Conservation (phyloP, 2,329 filamentous ascomycete species). For the Apiospora rasikravindrae region DNA sequence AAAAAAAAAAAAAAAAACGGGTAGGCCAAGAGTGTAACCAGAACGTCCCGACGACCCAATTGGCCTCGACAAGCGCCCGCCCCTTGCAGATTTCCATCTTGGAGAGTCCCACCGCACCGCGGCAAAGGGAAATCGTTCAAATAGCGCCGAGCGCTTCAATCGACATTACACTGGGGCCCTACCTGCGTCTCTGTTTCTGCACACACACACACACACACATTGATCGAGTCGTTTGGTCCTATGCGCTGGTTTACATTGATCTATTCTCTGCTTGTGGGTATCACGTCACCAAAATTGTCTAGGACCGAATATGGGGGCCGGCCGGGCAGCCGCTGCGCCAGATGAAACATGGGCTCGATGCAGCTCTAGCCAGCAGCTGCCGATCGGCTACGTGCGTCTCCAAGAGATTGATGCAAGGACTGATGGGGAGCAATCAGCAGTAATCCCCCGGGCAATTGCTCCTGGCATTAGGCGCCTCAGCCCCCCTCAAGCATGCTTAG, state of each 20-base stretch:
- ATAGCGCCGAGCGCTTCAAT: neutral
- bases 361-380: conserved; percentile 7
- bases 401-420: conserved; percentile 7
- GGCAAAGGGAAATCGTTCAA: neutral
- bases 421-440: neutral
- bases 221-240: neutral
- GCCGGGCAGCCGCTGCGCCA: neutral
- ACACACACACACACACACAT: neutral
- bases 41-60: neutral
- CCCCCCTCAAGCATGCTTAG: neutral
- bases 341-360: conserved; percentile 13
- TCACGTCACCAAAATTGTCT: neutral
- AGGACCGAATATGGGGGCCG: neutral
- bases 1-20: neutral
- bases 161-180: neutral
- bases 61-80: conserved; percentile 10
- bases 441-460: neutral
- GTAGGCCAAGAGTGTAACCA: neutral
- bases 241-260: neutral
- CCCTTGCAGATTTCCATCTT: conserved; percentile 10
- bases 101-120: conserved; percentile 10
- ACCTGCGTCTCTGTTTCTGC: neutral
- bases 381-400: conserved; percentile 1
- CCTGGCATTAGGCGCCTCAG: conserved; percentile 10
- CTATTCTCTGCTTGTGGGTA: neutral